A percentile compares a stretch with the other conserved stretches of the same genome.
Conservation (phyloP, 176 grass and related monocot genomes). For the Carex scoparia region DNA sequence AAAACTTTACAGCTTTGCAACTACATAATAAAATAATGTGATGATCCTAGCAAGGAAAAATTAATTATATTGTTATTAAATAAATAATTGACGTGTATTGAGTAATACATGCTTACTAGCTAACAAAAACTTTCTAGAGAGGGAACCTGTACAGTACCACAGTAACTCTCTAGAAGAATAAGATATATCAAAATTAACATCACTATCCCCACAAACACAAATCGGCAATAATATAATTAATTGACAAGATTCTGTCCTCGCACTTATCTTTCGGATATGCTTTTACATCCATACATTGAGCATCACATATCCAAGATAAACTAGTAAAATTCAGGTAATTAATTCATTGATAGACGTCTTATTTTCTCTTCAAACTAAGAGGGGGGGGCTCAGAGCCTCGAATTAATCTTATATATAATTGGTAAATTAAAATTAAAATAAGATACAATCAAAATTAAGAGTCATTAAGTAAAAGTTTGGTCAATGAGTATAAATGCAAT, state of each 20-base stretch:
- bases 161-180: neutral
- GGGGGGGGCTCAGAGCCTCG: no score
- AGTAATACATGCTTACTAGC: neutral
- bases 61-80: neutral
- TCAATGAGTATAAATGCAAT: no score
- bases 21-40: neutral
- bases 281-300: neutral
- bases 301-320: neutral
- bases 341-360: neutral
- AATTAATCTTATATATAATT: no score
- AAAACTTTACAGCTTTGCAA: neutral
- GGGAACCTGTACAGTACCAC: neutral
- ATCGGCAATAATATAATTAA: neutral
- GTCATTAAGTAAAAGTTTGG: no score
- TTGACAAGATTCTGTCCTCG: neutral
- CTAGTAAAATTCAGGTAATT: neutral
- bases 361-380: no score
- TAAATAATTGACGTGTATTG: neutral
- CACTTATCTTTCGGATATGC: neutral
- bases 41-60: neutral
- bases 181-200: neutral
- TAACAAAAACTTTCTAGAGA: neutral
- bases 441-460: no score
- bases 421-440: no score
- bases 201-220: neutral